Evolutionary conservation across 768 basidiomycete genomes (phyloP), one percentile per base, ranked within the genome.

Genomic region (Daedaleopsis sinensis): DNA sequence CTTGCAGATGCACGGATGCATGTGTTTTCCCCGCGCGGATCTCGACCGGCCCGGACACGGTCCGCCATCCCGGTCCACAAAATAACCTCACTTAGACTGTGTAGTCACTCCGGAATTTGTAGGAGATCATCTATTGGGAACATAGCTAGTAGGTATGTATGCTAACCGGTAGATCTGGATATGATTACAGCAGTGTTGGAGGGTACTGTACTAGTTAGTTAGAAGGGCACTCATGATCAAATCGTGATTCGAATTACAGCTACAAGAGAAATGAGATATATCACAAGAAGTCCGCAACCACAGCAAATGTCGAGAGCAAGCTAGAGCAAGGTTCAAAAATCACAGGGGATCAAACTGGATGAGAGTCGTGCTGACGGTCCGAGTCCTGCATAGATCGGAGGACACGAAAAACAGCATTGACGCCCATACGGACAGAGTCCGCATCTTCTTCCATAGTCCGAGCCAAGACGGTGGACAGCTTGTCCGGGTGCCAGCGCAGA

Each of bases 401-500:
- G 51, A 52, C 52, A 32, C 59, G 56, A 61, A 79, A 78, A 7
- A 87, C 80, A 19, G 72, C 56, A 61, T 78, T 76, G 9, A 86
- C 75, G 0, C 83, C 86, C 52, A 78, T 76, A 24, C 69, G 73
- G 10, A 86, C 81, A 6, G 67, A 71, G 19, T 79, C 77, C 61
- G 72, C 57, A 58, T 86, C 83, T n/a, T 78, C 76, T 2, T 76
- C 74, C 1, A 72, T 70, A 9, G 84, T 79, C 38, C 78, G 76
- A 16, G 69, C 62, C n/a, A 85, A 65, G 16, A 86, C 61, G 2
- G 63, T 57, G 4, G 80, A 77, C 65, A 83, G 74, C 74, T 88
- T 89, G 70, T 89, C 87, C 1, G 88, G 87, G 68, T 88, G 88
- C 82, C 86, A 90, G 10, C 86, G 79, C 58, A 91, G 72, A 47